Percentiles rank a stretch among this genome's conserved stretches.
phyloP scores from a whole-genome alignment of 345 rosid species.

The Eucalyptus curtisii region DNA sequence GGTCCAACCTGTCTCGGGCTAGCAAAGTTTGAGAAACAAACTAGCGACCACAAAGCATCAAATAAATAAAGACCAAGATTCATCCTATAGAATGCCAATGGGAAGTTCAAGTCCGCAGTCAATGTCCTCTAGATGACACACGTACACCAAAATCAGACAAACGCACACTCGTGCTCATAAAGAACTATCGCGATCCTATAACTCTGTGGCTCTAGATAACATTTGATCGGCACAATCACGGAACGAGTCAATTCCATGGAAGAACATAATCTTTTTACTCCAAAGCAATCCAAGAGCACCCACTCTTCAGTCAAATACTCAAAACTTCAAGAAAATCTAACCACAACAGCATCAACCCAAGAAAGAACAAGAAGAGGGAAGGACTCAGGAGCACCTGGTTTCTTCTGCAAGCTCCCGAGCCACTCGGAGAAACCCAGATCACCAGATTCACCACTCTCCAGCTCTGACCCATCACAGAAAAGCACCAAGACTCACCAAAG shows the following conservation, averaged over 20 bases:
- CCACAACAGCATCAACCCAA: background rate
- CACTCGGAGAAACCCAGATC: slow-evolving; percentile 88
- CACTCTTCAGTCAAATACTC: background rate
- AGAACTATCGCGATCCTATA: background rate
- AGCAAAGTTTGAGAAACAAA: background rate
- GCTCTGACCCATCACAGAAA: slow-evolving; percentile 7
- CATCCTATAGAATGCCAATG: background rate
- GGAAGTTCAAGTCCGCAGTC: background rate
- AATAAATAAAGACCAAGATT: background rate
- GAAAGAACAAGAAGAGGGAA: background rate
- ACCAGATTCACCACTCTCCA: slow-evolving; percentile 38
- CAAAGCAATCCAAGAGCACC: background rate
- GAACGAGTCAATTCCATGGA: background rate
- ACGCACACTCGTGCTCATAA: background rate
- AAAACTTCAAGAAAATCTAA: background rate
- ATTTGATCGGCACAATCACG: background rate
- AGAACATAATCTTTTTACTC: background rate
- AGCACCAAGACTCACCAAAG: background rate
- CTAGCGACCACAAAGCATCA: background rate
- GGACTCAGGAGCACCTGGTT: slow-evolving; percentile 31
- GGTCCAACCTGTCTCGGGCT: background rate
- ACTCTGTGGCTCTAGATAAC: background rate
- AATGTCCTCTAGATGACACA: background rate
- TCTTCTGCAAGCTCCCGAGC: slow-evolving; percentile 46
- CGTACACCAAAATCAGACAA: background rate